Percentiles rank a stretch among this genome's conserved stretches.
These are phyloP conservation scores for Codiaeum variegatum DNA, from an alignment of 441 rosid species.

Conservation along the genomic window DNA sequence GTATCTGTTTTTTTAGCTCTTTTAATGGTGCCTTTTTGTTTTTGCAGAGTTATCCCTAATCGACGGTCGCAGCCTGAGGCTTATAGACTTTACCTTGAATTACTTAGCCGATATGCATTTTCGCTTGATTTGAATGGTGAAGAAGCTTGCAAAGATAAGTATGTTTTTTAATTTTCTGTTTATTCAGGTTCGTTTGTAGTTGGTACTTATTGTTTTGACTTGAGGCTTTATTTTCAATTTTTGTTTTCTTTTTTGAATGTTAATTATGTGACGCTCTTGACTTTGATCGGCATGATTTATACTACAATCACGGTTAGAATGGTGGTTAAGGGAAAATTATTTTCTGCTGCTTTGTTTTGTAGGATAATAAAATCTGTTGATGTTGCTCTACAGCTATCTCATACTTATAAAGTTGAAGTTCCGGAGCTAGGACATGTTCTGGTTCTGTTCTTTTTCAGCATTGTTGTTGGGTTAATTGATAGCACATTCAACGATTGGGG, in stretches of 20 bases:
- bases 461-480: constrained; percentile 41
- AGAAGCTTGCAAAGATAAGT: constrained; percentile 33
- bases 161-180: background rate
- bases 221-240: background rate
- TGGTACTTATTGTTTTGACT: background rate
- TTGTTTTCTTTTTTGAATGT: background rate
- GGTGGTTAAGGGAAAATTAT: background rate
- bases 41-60: constrained; percentile 42
- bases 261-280: background rate
- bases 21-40: background rate
- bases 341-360: constrained; percentile 22
- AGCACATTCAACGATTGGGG: constrained; percentile 49
- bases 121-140: constrained; percentile 24
- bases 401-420: constrained; percentile 32
- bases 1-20: no score
- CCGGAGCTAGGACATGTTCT: constrained; percentile 43
- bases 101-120: constrained; percentile 39
- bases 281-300: background rate
- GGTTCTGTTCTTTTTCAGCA: constrained; percentile 47
- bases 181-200: background rate
- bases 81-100: constrained; percentile 52
- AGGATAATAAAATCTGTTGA: constrained; percentile 55
- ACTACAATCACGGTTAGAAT: background rate
- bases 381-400: constrained; percentile 44
- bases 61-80: constrained; percentile 57